Evolutionary conservation across 2,329 filamentous ascomycete genomes (phyloP).

Genomic region (Nectriaceae sp.): DNA sequence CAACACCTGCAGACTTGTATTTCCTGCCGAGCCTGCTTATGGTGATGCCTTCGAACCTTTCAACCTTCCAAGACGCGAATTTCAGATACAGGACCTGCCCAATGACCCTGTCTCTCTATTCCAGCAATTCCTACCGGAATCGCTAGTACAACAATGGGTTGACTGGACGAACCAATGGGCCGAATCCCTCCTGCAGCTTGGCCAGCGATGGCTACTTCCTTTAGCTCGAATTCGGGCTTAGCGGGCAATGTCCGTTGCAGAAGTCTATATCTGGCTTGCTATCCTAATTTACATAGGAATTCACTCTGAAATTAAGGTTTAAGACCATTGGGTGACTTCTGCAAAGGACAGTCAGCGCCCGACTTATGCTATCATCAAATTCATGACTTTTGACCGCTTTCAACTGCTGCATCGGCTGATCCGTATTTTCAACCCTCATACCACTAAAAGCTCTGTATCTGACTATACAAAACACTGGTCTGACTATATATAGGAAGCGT

Average conservation of each 20-base stretch:
- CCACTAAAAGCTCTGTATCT: not conserved
- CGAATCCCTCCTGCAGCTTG: not conserved
- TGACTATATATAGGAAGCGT: slow-evolving; percentile 5
- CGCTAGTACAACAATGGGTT: slow-evolving; percentile 6
- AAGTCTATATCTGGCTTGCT: slow-evolving; percentile 13
- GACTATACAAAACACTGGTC: slow-evolving; percentile 4
- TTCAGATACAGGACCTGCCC: not conserved
- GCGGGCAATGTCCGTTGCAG: slow-evolving; percentile 3
- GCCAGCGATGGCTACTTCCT: not conserved
- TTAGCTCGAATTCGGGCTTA: slow-evolving; percentile 1
- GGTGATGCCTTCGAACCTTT: slow-evolving; percentile 2
- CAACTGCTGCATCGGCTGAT: slow-evolving; percentile 8
- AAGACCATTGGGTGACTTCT: slow-evolving; percentile 11
- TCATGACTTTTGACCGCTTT: slow-evolving; percentile 12
- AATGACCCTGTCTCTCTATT: slow-evolving; percentile 2
- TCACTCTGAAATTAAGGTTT: slow-evolving; percentile 8
- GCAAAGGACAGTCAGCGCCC: not conserved
- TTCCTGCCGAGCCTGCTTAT: too few species aligned
- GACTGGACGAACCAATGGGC: slow-evolving; percentile 6
- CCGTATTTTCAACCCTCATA: not conserved
- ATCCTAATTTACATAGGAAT: slow-evolving; percentile 14
- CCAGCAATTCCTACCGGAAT: slow-evolving; percentile 6
- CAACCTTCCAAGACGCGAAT: not conserved
- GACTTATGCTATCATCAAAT: slow-evolving; percentile 7
- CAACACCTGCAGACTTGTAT: too few species aligned